Base-by-base conservation (phyloP, 1,284 basidiomycete species). In the Ganoderma sp. region DNA sequence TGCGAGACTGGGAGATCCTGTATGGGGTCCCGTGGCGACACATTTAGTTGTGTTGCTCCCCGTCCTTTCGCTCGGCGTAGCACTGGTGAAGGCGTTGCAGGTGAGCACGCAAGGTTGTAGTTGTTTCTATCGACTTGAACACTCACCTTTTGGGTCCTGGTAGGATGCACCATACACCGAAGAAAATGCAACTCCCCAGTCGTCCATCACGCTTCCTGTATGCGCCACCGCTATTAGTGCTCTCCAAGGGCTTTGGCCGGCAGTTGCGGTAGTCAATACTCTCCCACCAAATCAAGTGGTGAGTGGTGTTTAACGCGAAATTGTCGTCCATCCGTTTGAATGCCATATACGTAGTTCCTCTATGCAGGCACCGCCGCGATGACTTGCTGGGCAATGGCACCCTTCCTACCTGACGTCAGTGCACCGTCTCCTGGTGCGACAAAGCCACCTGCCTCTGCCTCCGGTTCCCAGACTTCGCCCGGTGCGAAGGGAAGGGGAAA, bases 41-140 rank as follows among this genome's bases (percentile, higher is more conserved):
- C 91, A 93, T 78, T 72, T 80, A 22, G 67, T 78, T 41, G 84
- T 89, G 10, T 78, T 92, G 25, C 82, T 82, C 12, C 91, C 91
- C 2, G 75, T 90, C 54, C 77, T 87, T 39, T 85, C 84, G 65
- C 74, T 84, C 22, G 80, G 85, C 34, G 78, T 82, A 9, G 79
- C 83, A 4, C 76, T 87, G 43, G 82, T 85, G 32, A 79, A 80
- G 69, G 78, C 74, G 19, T 76, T 83, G 64, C 80, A 82, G 73
- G 87, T 88, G 69, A 73, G 86, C 78, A 32, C 25, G 37, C 37
- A 8, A 39, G 2, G 3, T 9, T 25, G 6, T 34, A 17, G 2
- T 32, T 6, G 3, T 15, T 14, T 22, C 5, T 39, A 7, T 19
- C 3, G 14, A 6, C 32, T n/a, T n/a, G 12, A 17, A 32, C 4